Evolutionary conservation across 139 green algal species (phyloP).

Genomic region (Tetraselmis chui): DNA sequence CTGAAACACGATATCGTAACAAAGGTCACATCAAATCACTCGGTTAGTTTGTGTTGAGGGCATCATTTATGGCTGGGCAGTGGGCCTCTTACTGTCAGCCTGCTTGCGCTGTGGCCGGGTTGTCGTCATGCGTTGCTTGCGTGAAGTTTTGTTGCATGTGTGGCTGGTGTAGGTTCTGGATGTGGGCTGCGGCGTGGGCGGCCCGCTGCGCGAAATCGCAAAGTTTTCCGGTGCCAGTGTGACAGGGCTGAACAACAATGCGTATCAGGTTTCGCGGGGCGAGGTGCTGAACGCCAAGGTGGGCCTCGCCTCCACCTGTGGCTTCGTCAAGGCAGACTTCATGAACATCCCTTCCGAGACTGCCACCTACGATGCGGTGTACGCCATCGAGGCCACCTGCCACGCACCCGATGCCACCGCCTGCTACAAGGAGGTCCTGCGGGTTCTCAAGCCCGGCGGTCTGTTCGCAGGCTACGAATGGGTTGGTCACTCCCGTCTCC

Average conservation of each 20-base stretch:
- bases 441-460: slow-evolving; percentile 88
- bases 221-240: slow-evolving; percentile 71
- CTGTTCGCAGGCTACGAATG: slow-evolving; percentile 93
- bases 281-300: slow-evolving; percentile 71
- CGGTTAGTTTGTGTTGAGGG: no score
- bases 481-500: slow-evolving; percentile 55
- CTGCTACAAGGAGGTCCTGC: slow-evolving; percentile 78
- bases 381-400: slow-evolving; percentile 96
- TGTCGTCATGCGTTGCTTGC: no score
- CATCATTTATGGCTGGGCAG: no score
- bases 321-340: slow-evolving; percentile 89
- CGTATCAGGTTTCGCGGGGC: slow-evolving; percentile 88
- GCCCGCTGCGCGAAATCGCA: slow-evolving; percentile 93
- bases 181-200: slow-evolving; percentile 93
- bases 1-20: no score
- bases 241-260: slow-evolving; percentile 95
- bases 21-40: no score
- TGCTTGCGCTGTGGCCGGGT: no score
- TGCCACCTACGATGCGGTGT: slow-evolving; percentile 82
- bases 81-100: no score
- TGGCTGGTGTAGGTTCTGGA: slow-evolving; percentile 81
- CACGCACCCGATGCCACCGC: slow-evolving; percentile 72
- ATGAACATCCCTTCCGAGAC: slow-evolving; percentile 85
- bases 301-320: slow-evolving; percentile 16
- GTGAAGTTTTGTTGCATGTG: no score